These are phyloP conservation scores for Orbilia javanica DNA, from an alignment of 2,329 filamentous ascomycete genomes.

Conservation along the genomic window DNA sequence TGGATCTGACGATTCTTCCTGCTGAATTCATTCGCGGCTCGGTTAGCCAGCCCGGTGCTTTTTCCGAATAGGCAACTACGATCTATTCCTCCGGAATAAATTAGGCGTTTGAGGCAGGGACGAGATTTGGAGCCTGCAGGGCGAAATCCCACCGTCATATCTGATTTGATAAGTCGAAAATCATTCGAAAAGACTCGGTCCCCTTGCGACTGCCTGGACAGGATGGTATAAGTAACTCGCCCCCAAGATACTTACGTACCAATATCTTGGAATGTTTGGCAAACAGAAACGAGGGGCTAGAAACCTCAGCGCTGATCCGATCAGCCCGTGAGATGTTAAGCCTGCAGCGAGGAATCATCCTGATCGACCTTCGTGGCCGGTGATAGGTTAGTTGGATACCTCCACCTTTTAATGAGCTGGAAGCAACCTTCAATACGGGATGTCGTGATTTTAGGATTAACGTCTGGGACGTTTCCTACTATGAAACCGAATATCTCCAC, in stretches of 20 bases:
- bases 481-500: constrained; percentile 10
- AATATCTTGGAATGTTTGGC: constrained; percentile 16
- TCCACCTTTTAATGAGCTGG: neutral
- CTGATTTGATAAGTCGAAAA: constrained; percentile 30
- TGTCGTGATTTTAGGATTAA: constrained; percentile 11
- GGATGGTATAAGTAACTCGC: constrained; percentile 22
- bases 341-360: constrained; percentile 5
- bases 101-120: constrained; percentile 39
- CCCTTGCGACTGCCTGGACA: constrained; percentile 27
- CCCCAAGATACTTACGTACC: neutral
- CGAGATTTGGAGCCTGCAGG: constrained; percentile 16
- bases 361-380: constrained; percentile 12
- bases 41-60: constrained; percentile 37
- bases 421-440: constrained; percentile 2
- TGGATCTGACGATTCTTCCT: constrained; percentile 38
- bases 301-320: constrained; percentile 3
- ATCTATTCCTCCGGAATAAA: constrained; percentile 31
- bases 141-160: constrained; percentile 14
- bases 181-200: neutral
- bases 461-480: constrained; percentile 7
- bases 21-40: constrained; percentile 47
- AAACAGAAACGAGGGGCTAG: constrained; percentile 19
- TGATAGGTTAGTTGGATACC: neutral
- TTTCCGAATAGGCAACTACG: constrained; percentile 48
- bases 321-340: neutral